phyloP scores from a whole-genome alignment of 78 protist genomes.

The Cavenderia fasciculata region DNA sequence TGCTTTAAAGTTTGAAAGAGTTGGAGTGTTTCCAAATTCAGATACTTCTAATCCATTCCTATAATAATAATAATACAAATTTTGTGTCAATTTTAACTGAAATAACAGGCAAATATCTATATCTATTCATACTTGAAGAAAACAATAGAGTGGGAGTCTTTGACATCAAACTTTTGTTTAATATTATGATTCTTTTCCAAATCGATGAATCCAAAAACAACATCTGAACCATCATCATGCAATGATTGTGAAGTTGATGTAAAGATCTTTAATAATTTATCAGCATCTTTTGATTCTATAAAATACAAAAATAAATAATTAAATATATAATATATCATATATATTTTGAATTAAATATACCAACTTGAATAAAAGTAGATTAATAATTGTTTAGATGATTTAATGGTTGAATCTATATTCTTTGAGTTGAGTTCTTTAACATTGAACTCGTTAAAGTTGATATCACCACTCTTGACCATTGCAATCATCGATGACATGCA shows the following conservation, averaged over 20 bases:
- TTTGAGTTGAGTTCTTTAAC: neutral
- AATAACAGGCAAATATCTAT: neutral
- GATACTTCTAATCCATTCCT: constrained; percentile 8
- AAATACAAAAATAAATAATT: neutral
- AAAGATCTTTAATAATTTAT: constrained; percentile 27
- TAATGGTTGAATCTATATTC: neutral
- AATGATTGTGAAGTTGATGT: constrained; percentile 3
- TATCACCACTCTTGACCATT: neutral
- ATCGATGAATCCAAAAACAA: constrained; percentile 29
- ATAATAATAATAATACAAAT: neutral
- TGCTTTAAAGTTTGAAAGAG: constrained; percentile 1
- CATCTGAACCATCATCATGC: constrained; percentile 3
- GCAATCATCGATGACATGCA: too few species aligned
- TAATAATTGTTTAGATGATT: neutral
- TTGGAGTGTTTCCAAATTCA: neutral
- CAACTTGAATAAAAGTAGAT: constrained; percentile 37
- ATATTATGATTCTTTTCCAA: constrained; percentile 13
- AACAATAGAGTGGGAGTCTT: constrained; percentile 18
- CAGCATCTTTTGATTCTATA: constrained; percentile 37
- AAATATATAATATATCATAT: too few species aligned
- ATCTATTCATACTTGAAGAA: constrained; percentile 1
- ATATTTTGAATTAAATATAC: neutral
- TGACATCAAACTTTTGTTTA: neutral
- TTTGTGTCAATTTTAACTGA: neutral
- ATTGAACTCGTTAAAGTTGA: neutral